Percentiles rank a stretch among this genome's conserved stretches.
Conservation (phyloP, 2,329 filamentous ascomycete genomes). For the Fusarium luffae region DNA sequence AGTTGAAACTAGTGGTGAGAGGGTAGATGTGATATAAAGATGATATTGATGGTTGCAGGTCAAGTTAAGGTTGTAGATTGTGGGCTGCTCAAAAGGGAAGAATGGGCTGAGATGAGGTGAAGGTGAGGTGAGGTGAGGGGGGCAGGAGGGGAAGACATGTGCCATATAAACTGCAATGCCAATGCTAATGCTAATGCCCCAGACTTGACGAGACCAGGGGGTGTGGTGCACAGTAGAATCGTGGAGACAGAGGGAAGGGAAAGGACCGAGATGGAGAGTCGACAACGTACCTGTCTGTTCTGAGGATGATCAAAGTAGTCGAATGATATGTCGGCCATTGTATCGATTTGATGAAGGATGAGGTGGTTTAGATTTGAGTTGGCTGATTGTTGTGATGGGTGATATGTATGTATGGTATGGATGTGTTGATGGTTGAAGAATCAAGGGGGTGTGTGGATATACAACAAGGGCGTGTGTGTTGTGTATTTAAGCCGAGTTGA, state of each 20-base stretch:
- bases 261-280: constrained; percentile 14
- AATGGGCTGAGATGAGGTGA: constrained; percentile 41
- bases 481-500: neutral
- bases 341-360: constrained; percentile 7
- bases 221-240: constrained; percentile 18
- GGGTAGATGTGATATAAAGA: constrained; percentile 33
- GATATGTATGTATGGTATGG: constrained; percentile 2
- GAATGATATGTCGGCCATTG: constrained; percentile 46
- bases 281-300: constrained; percentile 45
- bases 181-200: constrained; percentile 29
- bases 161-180: constrained; percentile 41
- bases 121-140: constrained; percentile 39
- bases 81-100: constrained; percentile 31
- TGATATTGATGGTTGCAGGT: constrained; percentile 19
- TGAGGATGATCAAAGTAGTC: constrained; percentile 46
- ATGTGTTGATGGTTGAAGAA: neutral
- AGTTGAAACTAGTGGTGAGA: constrained; percentile 25
- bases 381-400: constrained; percentile 33
- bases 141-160: constrained; percentile 38
- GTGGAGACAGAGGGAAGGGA: constrained; percentile 15
- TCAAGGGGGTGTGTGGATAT: constrained; percentile 24
- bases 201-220: constrained; percentile 36
- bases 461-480: constrained; percentile 10
- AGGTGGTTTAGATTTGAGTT: constrained; percentile 5
- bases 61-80: constrained; percentile 15